Conservation (phyloP, 352 stramenopile genomes). For the Globisporangium ultimum region DNA sequence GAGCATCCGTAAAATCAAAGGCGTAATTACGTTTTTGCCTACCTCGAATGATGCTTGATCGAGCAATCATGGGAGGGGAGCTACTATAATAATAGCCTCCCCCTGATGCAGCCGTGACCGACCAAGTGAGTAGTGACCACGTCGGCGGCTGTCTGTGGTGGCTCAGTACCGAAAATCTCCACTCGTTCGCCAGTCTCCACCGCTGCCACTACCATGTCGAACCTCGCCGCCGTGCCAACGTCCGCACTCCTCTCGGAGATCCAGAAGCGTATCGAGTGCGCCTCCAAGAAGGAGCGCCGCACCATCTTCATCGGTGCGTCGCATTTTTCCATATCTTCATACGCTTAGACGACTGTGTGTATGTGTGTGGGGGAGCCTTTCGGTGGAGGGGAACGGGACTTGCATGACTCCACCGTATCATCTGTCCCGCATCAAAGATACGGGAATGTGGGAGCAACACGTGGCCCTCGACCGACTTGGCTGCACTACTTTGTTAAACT, state of each 20-base stretch:
- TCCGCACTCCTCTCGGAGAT: conserved; percentile 88
- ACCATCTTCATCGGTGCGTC: conserved; percentile 92
- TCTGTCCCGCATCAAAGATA: too few relatives aligned
- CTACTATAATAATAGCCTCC: not conserved
- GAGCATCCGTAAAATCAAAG: not conserved
- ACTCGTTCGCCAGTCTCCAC: not conserved
- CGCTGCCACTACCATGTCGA: conserved; percentile 33
- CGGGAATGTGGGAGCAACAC: not conserved
- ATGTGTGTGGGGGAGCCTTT: not conserved
- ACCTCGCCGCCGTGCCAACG: conserved; percentile 76
- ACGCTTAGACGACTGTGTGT: not conserved
- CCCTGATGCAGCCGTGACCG: not conserved
- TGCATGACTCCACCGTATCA: too few relatives aligned
- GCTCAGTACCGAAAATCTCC: not conserved
- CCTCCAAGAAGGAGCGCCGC: conserved; percentile 91
- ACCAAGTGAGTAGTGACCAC: not conserved
- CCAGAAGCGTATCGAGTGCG: conserved; percentile 90
- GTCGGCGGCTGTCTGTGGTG: not conserved
- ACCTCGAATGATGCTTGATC: not conserved
- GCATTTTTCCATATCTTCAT: not conserved
- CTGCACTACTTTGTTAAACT: too few relatives aligned
- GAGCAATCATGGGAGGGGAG: not conserved
- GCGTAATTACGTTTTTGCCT: not conserved
- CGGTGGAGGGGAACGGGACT: too few relatives aligned
- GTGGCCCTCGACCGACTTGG: not conserved